Base-by-base conservation (phyloP, 2,329 filamentous ascomycete genomes). In the Exophiala oligosperma region DNA sequence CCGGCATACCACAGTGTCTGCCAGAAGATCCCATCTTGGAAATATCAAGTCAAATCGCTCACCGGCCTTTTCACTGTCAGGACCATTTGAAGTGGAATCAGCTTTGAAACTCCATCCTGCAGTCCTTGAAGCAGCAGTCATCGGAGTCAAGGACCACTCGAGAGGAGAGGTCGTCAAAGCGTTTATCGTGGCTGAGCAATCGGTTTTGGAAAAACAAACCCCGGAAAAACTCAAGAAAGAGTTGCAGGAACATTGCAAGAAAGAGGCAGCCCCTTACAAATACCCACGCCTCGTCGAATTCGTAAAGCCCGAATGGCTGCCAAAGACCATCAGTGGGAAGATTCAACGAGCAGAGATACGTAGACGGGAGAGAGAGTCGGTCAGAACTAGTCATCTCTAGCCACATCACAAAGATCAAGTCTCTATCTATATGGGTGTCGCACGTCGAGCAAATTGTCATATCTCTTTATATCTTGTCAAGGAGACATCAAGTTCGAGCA, bases 71-170 rank as follows among this genome's bases (percentile, higher is more conserved):
- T 35, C 32, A 11, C 32, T 6, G 9, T 21, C 49, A 69, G 69
- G 73, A 9, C 73, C 73, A 0, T 75, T 75, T 60, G 73, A 76
- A 64, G 71, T 76, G 11, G 73, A 75, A 55, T 74, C 72, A 4
- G 71, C 71, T 2, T 64, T 76, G n/a, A 74, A 75, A 57, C 66
- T 71, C 38, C 73, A 76, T 57, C 68, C 72, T 11, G 70, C 68
- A 3, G 72, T 76, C 4, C 66, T 71, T 6, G 73, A 75, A 57
- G 73, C 71, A 17, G 73, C 73, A 1, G 72, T 74, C 2, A 70
- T 76, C 1, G 69, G 72, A 1, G 73, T 72, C 4, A 72, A 72
- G 4, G 73, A 75, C 48, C 56, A 65, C 6, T 62, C 64, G 1
- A 61, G 73, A 29, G 71, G 72, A 1, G 72, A 75, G 49, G 71